A percentile compares a stretch with the other conserved stretches of the same genome.
These are phyloP conservation scores for Paxillus ammoniavirescens DNA, from an alignment of 768 basidiomycete species.

Conservation along the genomic window DNA sequence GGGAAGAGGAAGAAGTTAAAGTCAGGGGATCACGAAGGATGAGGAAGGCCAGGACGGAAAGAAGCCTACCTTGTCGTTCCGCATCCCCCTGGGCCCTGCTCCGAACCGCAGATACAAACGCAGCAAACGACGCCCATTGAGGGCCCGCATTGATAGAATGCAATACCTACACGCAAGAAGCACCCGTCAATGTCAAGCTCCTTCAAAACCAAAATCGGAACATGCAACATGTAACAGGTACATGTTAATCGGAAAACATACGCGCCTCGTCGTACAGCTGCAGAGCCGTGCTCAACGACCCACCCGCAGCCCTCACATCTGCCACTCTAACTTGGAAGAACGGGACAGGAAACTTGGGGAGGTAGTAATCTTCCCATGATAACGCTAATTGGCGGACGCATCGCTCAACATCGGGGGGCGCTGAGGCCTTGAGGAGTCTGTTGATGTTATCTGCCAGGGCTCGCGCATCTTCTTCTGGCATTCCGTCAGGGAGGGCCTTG, in stretches of 20 bases:
- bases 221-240: no score
- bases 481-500: slow-evolving; percentile 22
- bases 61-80: slow-evolving; percentile 24
- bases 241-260: not conserved
- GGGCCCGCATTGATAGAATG: slow-evolving; percentile 17
- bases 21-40: not conserved
- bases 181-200: not conserved
- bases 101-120: slow-evolving; percentile 27
- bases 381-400: slow-evolving; percentile 26
- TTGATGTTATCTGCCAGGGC: slow-evolving; percentile 16
- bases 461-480: slow-evolving; percentile 21
- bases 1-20: not conserved
- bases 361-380: slow-evolving; percentile 31
- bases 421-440: slow-evolving; percentile 16
- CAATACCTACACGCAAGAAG: slow-evolving; percentile 17
- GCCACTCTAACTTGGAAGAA: slow-evolving; percentile 33
- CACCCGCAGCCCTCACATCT: slow-evolving; percentile 29
- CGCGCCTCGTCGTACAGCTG: slow-evolving; percentile 31
- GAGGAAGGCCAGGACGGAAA: not conserved
- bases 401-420: slow-evolving; percentile 17
- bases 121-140: slow-evolving; percentile 15
- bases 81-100: slow-evolving; percentile 23
- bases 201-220: not conserved
- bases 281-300: slow-evolving; percentile 30
- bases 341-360: slow-evolving; percentile 29